Base-by-base conservation (phyloP, 371 early-diverging fungal genomes). In the Catenaria anguillulae region DNA sequence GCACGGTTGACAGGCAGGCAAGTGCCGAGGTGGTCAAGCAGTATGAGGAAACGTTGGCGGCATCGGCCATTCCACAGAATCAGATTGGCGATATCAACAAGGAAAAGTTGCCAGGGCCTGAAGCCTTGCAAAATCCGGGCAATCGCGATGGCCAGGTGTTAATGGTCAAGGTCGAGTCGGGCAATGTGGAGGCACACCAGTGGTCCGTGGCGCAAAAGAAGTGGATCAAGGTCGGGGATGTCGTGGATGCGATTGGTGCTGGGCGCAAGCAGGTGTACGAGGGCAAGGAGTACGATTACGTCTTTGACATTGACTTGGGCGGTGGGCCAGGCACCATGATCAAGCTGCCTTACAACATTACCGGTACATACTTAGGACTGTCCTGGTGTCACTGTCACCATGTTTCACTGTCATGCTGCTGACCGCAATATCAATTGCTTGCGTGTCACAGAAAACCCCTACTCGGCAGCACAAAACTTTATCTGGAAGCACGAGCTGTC, bases 261-360 rank as follows among this genome's bases (percentile, higher is more conserved):
- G 70, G 77, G 17, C 70, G 82, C 37, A 93, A 91, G 67, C 84
- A 88, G 66, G 65, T 84, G 6, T 85, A 81, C 69, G 79, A 84
- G 13, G 97, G 97, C 52, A 77, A 81, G 55, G 93, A 95, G 66
- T 98, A 97, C 67, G 98, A 98, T 68, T 93, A 89, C 70, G 93
- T 98, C 13, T 98, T 98, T 77, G 95, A 94, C 66, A 88, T 98
- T 37, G 97, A 97, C 66, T 80, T 97, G 24, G 86, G 84, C 21
- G 85, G 79, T 31, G 88, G 87, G 31, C 86, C 86, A 4, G 40
- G 40, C 17, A 40, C 10, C 40, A 75, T 67, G 6, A 71, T 93
- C 17, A 95, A 97, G 68, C 78, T 98, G 26, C 97, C 97, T 3
- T 97, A 86, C 70, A 96, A 98, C 72, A 79, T 79, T 6, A 77